Conservation (phyloP, 73 alveolate genomes). For the Stentor coeruleus region DNA sequence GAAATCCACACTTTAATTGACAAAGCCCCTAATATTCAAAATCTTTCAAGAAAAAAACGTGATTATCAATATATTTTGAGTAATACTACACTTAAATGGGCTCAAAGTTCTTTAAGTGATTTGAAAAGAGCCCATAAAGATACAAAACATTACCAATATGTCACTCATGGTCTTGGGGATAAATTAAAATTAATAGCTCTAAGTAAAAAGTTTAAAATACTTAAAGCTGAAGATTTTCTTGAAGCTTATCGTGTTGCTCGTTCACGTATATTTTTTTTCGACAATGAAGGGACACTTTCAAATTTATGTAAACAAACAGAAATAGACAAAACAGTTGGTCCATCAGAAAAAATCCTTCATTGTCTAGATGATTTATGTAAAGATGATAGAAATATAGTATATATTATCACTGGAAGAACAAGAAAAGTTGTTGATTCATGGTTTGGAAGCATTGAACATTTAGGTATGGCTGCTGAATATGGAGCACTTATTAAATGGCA, state of each 20-base stretch:
- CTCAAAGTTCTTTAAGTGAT: constrained; percentile 17
- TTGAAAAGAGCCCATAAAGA: constrained; percentile 10
- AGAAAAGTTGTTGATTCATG: constrained; percentile 5
- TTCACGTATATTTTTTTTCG: constrained; percentile 4
- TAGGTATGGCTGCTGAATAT: constrained; percentile 67
- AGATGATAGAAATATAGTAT: constrained; percentile 19
- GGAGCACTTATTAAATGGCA: constrained; percentile 57
- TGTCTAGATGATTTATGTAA: background rate
- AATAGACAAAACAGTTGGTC: constrained; percentile 11
- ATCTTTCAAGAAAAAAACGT: background rate
- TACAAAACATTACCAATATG: constrained; percentile 21
- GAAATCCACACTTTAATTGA: background rate
- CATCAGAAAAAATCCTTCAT: background rate
- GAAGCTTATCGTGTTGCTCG: background rate
- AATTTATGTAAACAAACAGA: background rate
- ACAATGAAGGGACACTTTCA: constrained; percentile 21
- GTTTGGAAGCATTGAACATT: background rate
- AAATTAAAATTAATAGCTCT: constrained; percentile 20
- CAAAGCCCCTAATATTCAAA: background rate
- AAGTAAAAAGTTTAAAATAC: background rate
- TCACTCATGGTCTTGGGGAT: constrained; percentile 21
- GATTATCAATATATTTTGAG: background rate
- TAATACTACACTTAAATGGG: constrained; percentile 10
- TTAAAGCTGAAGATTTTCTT: background rate
- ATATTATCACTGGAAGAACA: background rate